Percentiles rank a stretch among this genome's conserved stretches.
phyloP scores from a whole-genome alignment of 305 asterid genomes.

The Solanum hybrid region DNA sequence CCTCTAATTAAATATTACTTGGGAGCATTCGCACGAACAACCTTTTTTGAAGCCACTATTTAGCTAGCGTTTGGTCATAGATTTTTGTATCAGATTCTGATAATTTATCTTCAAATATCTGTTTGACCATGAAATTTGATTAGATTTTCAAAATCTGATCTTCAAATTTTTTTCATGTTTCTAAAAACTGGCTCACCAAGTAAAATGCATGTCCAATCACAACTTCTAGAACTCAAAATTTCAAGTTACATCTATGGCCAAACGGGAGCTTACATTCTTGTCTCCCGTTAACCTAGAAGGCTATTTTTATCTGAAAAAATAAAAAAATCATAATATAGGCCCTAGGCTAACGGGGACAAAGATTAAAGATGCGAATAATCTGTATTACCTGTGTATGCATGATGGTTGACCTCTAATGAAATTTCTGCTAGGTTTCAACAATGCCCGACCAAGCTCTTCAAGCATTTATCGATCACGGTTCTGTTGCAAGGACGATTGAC shows the following conservation, averaged over 20 bases:
- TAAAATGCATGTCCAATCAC: not conserved
- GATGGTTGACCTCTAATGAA: not conserved
- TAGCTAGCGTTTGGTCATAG: not conserved
- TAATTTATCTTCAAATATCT: not conserved
- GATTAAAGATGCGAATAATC: not conserved
- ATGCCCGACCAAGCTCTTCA: conserved; percentile 98
- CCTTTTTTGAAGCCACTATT: not conserved
- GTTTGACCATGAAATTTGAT: not conserved
- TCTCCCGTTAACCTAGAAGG: not conserved
- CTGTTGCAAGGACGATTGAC: conserved; percentile 87
- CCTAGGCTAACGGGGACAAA: not conserved
- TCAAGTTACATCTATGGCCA: not conserved
- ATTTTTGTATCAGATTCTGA: not conserved
- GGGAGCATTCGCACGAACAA: not conserved
- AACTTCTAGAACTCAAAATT: not conserved
- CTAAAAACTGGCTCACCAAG: not conserved
- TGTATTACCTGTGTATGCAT: not conserved
- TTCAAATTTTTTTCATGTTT: not conserved
- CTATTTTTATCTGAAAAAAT: not conserved
- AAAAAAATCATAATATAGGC: not conserved
- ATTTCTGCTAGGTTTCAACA: conserved; percentile 61
- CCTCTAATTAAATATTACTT: not conserved
- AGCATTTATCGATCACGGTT: conserved; percentile 88
- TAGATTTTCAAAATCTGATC: not conserved
- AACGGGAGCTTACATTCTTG: not conserved